Evolutionary conservation across 768 basidiomycete species (phyloP), one percentile per base, ranked within the genome.

Genomic region (button mushroom (Agaricus bisporus)): DNA sequence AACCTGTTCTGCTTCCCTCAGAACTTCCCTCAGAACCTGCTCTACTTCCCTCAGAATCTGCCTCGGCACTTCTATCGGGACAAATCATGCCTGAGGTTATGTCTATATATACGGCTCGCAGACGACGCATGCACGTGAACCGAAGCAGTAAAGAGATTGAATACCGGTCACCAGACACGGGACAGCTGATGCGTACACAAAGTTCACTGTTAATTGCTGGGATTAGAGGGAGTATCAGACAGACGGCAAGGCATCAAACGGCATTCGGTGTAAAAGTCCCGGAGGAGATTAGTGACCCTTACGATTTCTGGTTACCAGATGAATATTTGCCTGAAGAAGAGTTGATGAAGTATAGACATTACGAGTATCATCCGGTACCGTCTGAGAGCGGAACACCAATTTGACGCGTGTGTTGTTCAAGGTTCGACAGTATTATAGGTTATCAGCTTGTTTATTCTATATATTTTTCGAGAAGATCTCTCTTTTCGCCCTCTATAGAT

Each of bases 71-170:
- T 37, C 8, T 38, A 22, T n/a, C 46, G n/a, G 32, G 22, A 15
- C 14, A 22, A 26, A 25, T 36, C 6, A 18, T 36, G 37, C 18
- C 22, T 14, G 37, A 11, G 3, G 35, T 22, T 35, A 35, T 35
- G 11, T 48, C 47, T 22, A 25, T 39, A n/a, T 48, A 15, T 20
- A 20, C 48, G 18, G 18, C 7, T 15, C 15, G 17, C 28, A 78
- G 43, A 66, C 62, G 56, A 62, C 58, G 32, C 48, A 51, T 41
- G 65, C 68, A 41, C 66, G 42, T 20, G 20, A 48, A 28, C 20
- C 32, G 43, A 26, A 48, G 32, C 32, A 32, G 28, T 9, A 29
- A 41, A 18, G 22, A 15, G 1, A 44, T 54, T 7, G 39, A 48
- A 42, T 54, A 54, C 37, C 38, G 35, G 15, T 54, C 53, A n/a